Base-by-base conservation (phyloP, 331 rosid genomes). In the Acacia pycnantha region DNA sequence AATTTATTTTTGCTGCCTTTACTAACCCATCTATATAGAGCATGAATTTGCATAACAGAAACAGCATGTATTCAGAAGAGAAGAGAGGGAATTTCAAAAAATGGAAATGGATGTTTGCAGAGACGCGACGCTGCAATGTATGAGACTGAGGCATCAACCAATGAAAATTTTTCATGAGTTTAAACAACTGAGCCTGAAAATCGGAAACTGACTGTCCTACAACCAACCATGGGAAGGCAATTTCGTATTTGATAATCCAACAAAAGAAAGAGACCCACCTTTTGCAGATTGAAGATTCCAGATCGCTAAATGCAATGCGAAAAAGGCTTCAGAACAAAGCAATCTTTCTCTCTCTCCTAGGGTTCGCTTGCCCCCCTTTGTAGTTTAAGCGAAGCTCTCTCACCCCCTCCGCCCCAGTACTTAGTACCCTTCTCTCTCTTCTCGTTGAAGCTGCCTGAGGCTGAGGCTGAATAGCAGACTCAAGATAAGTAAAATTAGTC, bases 301-400 rank as follows among this genome's bases (percentile, higher is more conserved):
- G 90, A 89, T 87, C 90, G 77, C 66, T 69, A 44, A 84, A 84
- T 66, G 84, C 59, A 86, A 82, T 64, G 84, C 41, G 19, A 26
- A 27, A 80, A 88, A 79, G 70, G 54, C 68, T 79, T 41, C 76
- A 84, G 67, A 79, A 58, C 81, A 67, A 27, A 78, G 77, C 46
- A 70, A 27, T 15, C 69, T 44, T 37, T 68, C 78, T 72, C 51
- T 56, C 73, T 61, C 74, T 61, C 74, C 77, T 85, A 87, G 92
- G 92, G 92, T 86, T 89, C 43, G 19, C 13, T 48, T 14, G 53
- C 77, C 50, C 77, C 77, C 78, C 71, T 15, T 15, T 6, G 44
- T 6, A 33, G 61, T 59, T 43, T 54, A 78, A 29, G 37, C 71
- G 10, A 59, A 18, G 48, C 77, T 26, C 84, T 77, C 82, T 65